Evolutionary conservation across 148 eudicot species (phyloP).

Genomic region (Rhododendron kiyosumense): DNA sequence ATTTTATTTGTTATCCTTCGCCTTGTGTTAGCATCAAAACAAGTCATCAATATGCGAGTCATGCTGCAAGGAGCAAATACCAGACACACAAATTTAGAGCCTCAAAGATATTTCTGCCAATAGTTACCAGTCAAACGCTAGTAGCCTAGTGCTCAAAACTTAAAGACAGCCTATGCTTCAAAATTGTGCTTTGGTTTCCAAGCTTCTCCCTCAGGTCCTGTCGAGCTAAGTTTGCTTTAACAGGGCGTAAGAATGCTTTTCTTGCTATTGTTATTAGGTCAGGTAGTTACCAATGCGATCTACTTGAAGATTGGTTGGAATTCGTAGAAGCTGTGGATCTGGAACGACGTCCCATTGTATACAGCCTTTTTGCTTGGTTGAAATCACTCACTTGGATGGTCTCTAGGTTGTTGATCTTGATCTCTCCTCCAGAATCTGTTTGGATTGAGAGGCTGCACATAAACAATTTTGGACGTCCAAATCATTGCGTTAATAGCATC

Average conservation of each 20-base stretch:
- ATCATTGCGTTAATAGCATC: not conserved
- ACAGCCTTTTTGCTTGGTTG: constrained; percentile 19
- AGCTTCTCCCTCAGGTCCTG: not conserved
- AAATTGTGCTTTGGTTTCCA: not conserved
- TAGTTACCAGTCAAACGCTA: not conserved
- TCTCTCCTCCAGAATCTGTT: constrained; percentile 20
- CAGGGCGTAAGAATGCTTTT: not conserved
- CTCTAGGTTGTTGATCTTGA: constrained; percentile 17
- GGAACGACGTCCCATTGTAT: constrained; percentile 15
- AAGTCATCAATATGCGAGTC: constrained; percentile 20
- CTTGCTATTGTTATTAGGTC: not conserved
- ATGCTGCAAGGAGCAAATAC: constrained; percentile 14
- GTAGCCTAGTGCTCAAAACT: not conserved
- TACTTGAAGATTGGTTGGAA: constrained; percentile 20
- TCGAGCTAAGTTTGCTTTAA: not conserved
- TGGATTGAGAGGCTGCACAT: constrained; percentile 22
- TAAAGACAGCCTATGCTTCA: not conserved
- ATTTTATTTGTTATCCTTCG: constrained; percentile 19
- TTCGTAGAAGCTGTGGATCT: constrained; percentile 27
- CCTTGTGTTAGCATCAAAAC: constrained; percentile 15
- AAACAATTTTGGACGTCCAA: not conserved
- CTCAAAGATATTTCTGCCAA: not conserved
- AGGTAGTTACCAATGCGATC: constrained; percentile 25
- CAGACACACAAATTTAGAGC: not conserved
- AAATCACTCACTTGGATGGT: constrained; percentile 19